Conservation (phyloP, 1,284 basidiomycete genomes). For the Golubevia sp. region DNA sequence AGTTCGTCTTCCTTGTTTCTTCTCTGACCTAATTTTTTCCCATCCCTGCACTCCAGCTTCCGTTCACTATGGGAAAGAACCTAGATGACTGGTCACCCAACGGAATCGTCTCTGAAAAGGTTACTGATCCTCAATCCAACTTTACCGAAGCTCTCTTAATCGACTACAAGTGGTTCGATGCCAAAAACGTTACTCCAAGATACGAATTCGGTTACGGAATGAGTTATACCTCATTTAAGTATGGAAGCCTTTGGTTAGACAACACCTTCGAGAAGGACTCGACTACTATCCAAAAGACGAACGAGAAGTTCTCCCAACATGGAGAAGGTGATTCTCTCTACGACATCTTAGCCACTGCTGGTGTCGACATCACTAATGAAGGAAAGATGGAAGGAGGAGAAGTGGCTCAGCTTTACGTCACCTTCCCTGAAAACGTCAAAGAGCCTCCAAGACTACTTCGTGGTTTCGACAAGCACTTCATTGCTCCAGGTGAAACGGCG, state of each 20-base stretch:
- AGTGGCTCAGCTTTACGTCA: slow-evolving; percentile 31
- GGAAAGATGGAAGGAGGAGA: slow-evolving; percentile 19
- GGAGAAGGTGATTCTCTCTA: slow-evolving; percentile 21
- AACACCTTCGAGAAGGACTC: slow-evolving; percentile 12
- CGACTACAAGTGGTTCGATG: slow-evolving; percentile 42
- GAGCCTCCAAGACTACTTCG: slow-evolving; percentile 24
- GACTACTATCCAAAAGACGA: slow-evolving; percentile 24
- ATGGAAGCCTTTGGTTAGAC: slow-evolving; percentile 6
- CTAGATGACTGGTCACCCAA: slow-evolving; percentile 30
- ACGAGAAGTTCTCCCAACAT: slow-evolving; percentile 12
- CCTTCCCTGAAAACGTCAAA: background rate
- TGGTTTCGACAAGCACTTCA: slow-evolving; percentile 26
- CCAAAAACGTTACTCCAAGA: slow-evolving; percentile 27
- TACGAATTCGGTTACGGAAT: slow-evolving; percentile 41
- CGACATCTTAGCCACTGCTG: slow-evolving; percentile 17
- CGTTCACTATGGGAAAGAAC: slow-evolving; percentile 31
- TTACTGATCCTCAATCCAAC: slow-evolving; percentile 13
- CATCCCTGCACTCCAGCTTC: slow-evolving; percentile 6
- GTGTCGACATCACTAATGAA: slow-evolving; percentile 23
- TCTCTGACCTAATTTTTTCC: too few relatives aligned
- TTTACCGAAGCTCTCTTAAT: slow-evolving; percentile 31
- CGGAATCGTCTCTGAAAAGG: slow-evolving; percentile 14
- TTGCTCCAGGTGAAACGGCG: slow-evolving; percentile 21
- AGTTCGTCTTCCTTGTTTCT: background rate
- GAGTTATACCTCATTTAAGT: slow-evolving; percentile 25